Conservation (phyloP, 164 flowering plant genomes). For the Nelumbo lutea region DNA sequence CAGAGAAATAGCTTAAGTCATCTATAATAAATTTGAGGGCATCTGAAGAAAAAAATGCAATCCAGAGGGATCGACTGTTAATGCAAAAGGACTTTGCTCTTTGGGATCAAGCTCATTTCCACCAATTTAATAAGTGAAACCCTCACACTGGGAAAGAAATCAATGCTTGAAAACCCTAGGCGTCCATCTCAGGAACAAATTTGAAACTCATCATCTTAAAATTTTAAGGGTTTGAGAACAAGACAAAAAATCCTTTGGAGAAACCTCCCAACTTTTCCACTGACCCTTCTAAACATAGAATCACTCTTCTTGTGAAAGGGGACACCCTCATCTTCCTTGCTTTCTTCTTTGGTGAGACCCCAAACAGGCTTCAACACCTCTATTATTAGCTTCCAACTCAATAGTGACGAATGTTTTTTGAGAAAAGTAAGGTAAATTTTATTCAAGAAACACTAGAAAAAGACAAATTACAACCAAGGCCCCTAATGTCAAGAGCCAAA, state of each 20-base stretch:
- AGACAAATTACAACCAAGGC: no score
- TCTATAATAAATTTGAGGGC: constrained; percentile 58
- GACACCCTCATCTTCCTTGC: no score
- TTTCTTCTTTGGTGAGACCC: no score
- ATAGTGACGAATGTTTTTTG: no score
- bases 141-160: neutral
- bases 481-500: no score
- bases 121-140: neutral
- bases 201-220: neutral
- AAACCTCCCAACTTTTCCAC: no score
- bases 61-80: constrained; percentile 58
- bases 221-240: neutral
- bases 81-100: constrained; percentile 78
- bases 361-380: no score
- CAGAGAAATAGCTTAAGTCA: constrained; percentile 53
- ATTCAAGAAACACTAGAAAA: no score
- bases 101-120: constrained; percentile 37
- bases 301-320: no score
- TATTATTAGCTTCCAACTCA: no score
- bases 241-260: neutral
- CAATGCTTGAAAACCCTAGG: constrained; percentile 13
- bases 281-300: no score
- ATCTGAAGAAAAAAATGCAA: constrained; percentile 50
- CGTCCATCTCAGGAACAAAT: neutral
- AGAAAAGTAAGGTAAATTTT: no score